Conservation (phyloP, 305 asterid genomes). For the Coffea humblotiana region DNA sequence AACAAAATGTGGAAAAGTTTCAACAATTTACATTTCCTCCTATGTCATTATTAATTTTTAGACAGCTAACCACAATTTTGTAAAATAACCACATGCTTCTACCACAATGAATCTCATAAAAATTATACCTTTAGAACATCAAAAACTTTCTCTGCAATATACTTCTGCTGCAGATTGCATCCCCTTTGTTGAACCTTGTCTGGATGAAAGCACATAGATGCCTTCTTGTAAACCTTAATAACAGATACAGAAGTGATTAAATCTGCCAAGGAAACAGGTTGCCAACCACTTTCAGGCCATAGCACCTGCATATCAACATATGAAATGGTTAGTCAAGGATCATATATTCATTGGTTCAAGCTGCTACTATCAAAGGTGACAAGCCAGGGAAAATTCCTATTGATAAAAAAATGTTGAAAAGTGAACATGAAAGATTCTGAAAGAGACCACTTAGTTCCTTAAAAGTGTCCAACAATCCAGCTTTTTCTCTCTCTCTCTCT, state of each 20-base stretch:
- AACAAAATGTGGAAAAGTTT: no score
- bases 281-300: constrained; percentile 94
- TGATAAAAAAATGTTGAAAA: no score
- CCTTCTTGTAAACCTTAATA: constrained; percentile 70
- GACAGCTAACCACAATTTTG: no score
- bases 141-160: constrained; percentile 87
- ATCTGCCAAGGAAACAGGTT: constrained; percentile 73
- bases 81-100: no score
- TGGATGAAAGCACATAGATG: constrained; percentile 70
- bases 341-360: background rate
- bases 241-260: constrained; percentile 82
- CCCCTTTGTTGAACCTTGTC: constrained; percentile 98
- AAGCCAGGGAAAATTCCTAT: no score
- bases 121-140: constrained; percentile 71
- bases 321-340: constrained; percentile 2
- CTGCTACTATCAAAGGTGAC: background rate
- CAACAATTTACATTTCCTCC: no score
- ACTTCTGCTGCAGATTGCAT: constrained; percentile 69
- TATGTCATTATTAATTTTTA: no score
- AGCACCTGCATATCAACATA: constrained; percentile 51
- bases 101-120: no score
- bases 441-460: no score
- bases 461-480: no score
- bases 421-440: no score
- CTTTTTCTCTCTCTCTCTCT: no score